Base-by-base conservation (phyloP, 73 alveolate species). In the Stentor roeselii region DNA sequence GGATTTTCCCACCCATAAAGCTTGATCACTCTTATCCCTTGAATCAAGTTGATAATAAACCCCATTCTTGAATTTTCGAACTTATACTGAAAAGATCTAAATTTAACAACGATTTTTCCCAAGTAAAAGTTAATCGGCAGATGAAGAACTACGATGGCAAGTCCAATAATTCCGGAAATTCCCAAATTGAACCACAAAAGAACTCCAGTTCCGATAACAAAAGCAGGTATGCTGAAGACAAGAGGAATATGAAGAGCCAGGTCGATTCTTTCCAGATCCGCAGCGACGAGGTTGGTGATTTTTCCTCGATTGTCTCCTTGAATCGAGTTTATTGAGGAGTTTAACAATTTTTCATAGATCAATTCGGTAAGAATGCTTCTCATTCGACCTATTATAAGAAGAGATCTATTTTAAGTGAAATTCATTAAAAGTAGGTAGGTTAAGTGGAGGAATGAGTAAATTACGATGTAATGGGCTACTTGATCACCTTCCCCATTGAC, bases 1-100 rank as follows among this genome's bases (percentile, higher is more conserved):
- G 74, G 74, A 0, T n/a, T 21, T 36, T 87, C 92, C 92, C 92
- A 87, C 0, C 82, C 89, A 82, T 87, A 83, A 84, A 87, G 83
- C 61, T 87, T 87, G 39, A 87, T 67, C 3, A 59, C 39, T 83
- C 76, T 61, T 36, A 87, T 87, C 1, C 92, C 92, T 38, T 87
- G 89, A 31, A 87, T 83, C 3, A 75, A 58, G 27, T 58, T 58
- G 15, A 31, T 58, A 31, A 58, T 58, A n/a, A 58, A 21, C 27
- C 27, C 27, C 27, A 58, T 58, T 58, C 74, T 58, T 58, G 35
- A n/a, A 58, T 58, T 31, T 0, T n/a, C 27, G 0, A 21, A 31
- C 74, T 21, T 0, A 2, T n/a, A n/a, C 15, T 21, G 35, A 21
- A 21, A 21, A n/a, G 27, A 21, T 31, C 74, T 58, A 58, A 21